These are phyloP conservation scores for Reutealis trisperma DNA, from an alignment of 345 rosid genomes.

Conservation along the genomic window DNA sequence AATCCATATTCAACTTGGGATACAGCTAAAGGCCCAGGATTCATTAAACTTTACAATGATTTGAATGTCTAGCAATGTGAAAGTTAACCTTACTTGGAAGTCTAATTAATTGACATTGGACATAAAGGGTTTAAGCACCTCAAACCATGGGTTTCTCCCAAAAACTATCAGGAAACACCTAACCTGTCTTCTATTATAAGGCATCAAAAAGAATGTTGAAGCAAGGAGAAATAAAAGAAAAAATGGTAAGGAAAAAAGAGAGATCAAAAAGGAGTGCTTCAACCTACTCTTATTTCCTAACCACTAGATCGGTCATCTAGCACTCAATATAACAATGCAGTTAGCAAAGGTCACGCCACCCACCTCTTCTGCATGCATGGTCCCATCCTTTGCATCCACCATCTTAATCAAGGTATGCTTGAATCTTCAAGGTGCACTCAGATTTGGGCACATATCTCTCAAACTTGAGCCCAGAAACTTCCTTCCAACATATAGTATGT, in stretches of 20 bases:
- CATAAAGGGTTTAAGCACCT: background rate
- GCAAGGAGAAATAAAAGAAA: background rate
- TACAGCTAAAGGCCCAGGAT: background rate
- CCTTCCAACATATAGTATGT: slow-evolving; percentile 12
- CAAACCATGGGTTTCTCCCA: background rate
- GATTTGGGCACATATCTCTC: slow-evolving; percentile 18
- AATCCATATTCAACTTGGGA: background rate
- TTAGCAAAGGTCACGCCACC: slow-evolving; percentile 27
- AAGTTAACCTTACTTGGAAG: background rate
- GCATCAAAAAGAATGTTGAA: background rate
- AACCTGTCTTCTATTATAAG: background rate
- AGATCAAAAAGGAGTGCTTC: slow-evolving; percentile 8
- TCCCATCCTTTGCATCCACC: slow-evolving; percentile 26
- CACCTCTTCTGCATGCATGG: slow-evolving; percentile 31
- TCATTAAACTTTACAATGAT: background rate
- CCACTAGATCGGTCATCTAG: slow-evolving; percentile 16
- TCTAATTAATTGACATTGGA: background rate
- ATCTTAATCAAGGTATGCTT: slow-evolving; percentile 19
- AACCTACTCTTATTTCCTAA: slow-evolving; percentile 12
- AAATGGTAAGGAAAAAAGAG: background rate
- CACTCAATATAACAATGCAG: slow-evolving; percentile 9
- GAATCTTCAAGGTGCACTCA: slow-evolving; percentile 21
- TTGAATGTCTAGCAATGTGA: background rate
- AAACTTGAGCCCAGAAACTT: slow-evolving; percentile 21
- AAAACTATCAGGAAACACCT: background rate